Percentiles rank a stretch among this genome's conserved stretches.
Evolutionary conservation across 2,329 filamentous ascomycete species (phyloP).

Genomic region (Aspergillus sp.): DNA sequence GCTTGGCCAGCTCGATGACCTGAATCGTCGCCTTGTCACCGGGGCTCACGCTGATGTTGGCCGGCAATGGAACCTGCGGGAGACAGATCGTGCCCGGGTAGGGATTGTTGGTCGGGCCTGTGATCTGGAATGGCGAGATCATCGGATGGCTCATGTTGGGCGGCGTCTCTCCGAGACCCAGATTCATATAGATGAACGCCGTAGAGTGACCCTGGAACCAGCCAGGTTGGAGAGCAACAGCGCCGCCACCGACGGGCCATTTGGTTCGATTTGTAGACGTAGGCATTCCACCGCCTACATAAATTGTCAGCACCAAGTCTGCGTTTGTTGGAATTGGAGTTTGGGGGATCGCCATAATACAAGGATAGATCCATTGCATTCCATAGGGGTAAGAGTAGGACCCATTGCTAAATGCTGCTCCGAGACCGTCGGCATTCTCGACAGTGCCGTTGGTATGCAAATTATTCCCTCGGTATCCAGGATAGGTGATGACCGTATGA

Average conservation of each 20-base stretch:
- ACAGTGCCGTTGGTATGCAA: slow-evolving; percentile 70
- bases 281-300: slow-evolving; percentile 71
- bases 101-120: slow-evolving; percentile 76
- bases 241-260: slow-evolving; percentile 86
- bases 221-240: slow-evolving; percentile 86
- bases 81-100: slow-evolving; percentile 88
- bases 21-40: slow-evolving; percentile 94
- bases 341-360: slow-evolving; percentile 54
- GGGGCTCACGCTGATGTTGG: slow-evolving; percentile 65
- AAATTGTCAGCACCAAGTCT: neutral
- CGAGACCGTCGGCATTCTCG: slow-evolving; percentile 46
- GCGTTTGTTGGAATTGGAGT: neutral
- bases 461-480: slow-evolving; percentile 84
- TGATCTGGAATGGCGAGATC: slow-evolving; percentile 76
- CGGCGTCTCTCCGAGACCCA: slow-evolving; percentile 80
- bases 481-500: slow-evolving; percentile 82
- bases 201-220: slow-evolving; percentile 90
- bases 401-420: slow-evolving; percentile 46
- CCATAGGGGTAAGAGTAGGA: slow-evolving; percentile 69
- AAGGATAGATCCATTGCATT: slow-evolving; percentile 95
- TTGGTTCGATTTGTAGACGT: slow-evolving; percentile 80
- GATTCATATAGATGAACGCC: slow-evolving; percentile 85
- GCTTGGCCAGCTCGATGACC: slow-evolving; percentile 76
- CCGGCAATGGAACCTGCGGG: slow-evolving; percentile 82
- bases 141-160: slow-evolving; percentile 85